Conservation (phyloP, 2,329 filamentous ascomycete genomes). For the Chrysoporthe deuterocubensis region DNA sequence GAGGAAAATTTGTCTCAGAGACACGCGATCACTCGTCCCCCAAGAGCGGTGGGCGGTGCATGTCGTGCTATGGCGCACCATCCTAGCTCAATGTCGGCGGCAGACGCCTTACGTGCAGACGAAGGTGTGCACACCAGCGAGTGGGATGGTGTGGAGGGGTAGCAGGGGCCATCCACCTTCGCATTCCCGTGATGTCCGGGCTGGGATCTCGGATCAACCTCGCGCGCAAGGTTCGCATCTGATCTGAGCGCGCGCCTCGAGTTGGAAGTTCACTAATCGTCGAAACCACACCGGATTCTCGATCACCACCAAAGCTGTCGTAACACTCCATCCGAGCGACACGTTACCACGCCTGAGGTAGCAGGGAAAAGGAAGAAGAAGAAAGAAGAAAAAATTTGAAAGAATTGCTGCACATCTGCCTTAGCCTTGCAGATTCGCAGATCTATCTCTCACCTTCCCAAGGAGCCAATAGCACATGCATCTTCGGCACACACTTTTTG, state of each 20-base stretch:
- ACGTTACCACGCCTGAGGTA: not conserved
- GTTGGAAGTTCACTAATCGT: not conserved
- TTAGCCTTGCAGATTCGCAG: slow-evolving; percentile 12
- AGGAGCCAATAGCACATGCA: slow-evolving; percentile 21
- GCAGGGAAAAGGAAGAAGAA: not conserved
- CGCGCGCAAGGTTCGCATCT: not conserved
- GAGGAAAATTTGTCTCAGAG: slow-evolving; percentile 1
- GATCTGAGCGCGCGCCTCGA: not conserved
- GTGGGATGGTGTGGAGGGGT: slow-evolving; percentile 18
- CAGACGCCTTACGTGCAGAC: not conserved
- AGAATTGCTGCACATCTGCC: not conserved
- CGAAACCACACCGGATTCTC: not conserved
- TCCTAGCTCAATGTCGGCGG: slow-evolving; percentile 10
- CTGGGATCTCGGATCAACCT: not conserved
- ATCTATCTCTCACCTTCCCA: slow-evolving; percentile 18
- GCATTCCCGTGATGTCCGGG: slow-evolving; percentile 23
- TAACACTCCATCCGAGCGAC: not conserved
- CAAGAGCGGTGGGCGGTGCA: slow-evolving; percentile 10
- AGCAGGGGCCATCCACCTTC: slow-evolving; percentile 12
- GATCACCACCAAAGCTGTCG: not conserved
- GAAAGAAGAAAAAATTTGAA: not conserved
- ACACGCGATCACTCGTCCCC: not conserved
- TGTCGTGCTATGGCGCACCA: slow-evolving; percentile 15
- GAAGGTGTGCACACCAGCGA: slow-evolving; percentile 25
- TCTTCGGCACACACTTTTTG: slow-evolving; percentile 2